Evolutionary conservation across 2,329 filamentous ascomycete genomes (phyloP), one percentile per base, ranked within the genome.

Genomic region (Phialophora macrospora): DNA sequence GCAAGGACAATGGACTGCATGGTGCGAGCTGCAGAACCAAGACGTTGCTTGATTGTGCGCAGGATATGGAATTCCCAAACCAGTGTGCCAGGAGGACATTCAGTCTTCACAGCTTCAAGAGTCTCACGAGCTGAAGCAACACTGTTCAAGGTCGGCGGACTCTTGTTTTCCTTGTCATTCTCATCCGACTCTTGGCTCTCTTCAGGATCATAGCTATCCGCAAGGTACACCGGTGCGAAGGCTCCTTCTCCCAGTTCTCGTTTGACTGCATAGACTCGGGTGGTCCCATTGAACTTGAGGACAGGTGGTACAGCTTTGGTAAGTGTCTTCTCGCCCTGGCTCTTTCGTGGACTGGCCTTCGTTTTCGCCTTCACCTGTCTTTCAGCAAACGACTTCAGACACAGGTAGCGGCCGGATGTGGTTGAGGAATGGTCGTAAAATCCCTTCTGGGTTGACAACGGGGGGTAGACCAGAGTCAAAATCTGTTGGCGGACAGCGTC

Each of bases 21-120:
- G 0, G 90, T 89, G 14, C 94, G 88, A 7, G 79, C 70, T 66
- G 90, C 80, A 8, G 71, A 69, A 0, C 89, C 90, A 0, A 99
- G 83, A 0, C 95, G 90, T 24, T 85, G 82, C 69, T 94, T 91
- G 1, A 91, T 88, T 62, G 92, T 86, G 1, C 92, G 89, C 81
- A 98, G 92, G 78, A 99, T 96, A 79, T 97, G 91, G 75, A 98
- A 99, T 75, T 99, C 95, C 95, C 95, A 99, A 0, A 65, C 63
- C 9, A 72, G 52, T 38, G 68, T 72, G 4, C 88, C 90, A 0
- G 94, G 91, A 0, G 93, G 92, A 34, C 90, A 86, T 79, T 99
- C 95, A 87, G 97, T 93, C 79, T 99, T 99, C 72, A 99, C 83
- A 1, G 95, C 95, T 77, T 97, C 93, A 4, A 95, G 83, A 1